Evolutionary conservation across 768 basidiomycete species (phyloP).

Genomic region (Hygrocybe coccinea): DNA sequence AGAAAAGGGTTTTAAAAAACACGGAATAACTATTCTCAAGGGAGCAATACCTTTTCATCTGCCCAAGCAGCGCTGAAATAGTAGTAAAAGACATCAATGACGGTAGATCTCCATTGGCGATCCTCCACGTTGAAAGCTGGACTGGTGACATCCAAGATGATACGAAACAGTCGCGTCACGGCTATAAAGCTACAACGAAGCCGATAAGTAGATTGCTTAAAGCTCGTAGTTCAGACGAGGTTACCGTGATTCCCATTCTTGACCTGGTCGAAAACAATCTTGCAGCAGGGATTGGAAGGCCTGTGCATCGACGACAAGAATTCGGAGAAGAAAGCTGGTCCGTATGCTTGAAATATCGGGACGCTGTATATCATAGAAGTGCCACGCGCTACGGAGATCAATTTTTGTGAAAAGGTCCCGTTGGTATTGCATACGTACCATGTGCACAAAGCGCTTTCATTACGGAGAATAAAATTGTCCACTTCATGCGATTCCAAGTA

Average conservation of each 20-base stretch:
- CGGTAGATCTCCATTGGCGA: slow-evolving; percentile 62
- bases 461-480: slow-evolving; percentile 67
- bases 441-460: slow-evolving; percentile 49
- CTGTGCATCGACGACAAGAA: slow-evolving; percentile 58
- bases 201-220: not conserved
- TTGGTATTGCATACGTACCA: slow-evolving; percentile 42
- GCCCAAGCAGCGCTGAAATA: slow-evolving; percentile 63
- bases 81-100: slow-evolving; percentile 51
- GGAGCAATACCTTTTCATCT: slow-evolving; percentile 49
- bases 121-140: slow-evolving; percentile 58
- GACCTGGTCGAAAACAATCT: slow-evolving; percentile 32
- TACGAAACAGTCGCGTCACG: slow-evolving; percentile 53
- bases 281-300: slow-evolving; percentile 53
- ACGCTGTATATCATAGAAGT: slow-evolving; percentile 57
- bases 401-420: not conserved
- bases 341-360: slow-evolving; percentile 52
- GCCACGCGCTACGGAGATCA: slow-evolving; percentile 51
- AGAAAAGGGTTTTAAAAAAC: not conserved
- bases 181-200: slow-evolving; percentile 42
- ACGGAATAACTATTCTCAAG: not conserved
- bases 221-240: slow-evolving; percentile 7
- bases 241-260: slow-evolving; percentile 51
- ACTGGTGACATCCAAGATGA: slow-evolving; percentile 62
- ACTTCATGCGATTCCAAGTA: slow-evolving; percentile 62
- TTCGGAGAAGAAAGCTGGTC: slow-evolving; percentile 51